Percentiles rank a stretch among this genome's conserved stretches.
These are phyloP conservation scores for Xenosphaeropsis pyriputrescens DNA, from an alignment of 2,329 filamentous ascomycete genomes.

Conservation along the genomic window DNA sequence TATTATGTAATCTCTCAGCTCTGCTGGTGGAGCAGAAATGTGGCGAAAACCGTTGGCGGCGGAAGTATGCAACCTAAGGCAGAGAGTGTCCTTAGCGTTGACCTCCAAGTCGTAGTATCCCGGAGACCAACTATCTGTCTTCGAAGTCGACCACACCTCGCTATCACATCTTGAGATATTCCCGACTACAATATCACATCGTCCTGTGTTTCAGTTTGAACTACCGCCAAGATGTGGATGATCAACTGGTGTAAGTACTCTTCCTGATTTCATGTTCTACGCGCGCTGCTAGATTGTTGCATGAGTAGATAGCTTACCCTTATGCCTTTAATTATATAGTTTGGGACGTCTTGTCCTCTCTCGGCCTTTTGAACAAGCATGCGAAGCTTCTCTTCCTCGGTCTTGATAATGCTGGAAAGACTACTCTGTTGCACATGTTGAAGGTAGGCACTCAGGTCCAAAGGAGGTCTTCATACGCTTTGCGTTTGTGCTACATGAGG, in stretches of 20 bases:
- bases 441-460: slow-evolving; percentile 42
- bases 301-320: slow-evolving; percentile 14
- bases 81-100: not conserved
- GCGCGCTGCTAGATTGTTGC: no score
- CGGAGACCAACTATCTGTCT: not conserved
- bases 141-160: not conserved
- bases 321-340: slow-evolving; percentile 32
- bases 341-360: slow-evolving; percentile 76
- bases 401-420: slow-evolving; percentile 91
- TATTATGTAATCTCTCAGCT: no score
- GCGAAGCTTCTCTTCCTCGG: slow-evolving; percentile 89
- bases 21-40: no score
- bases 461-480: not conserved
- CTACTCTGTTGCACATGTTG: slow-evolving; percentile 85
- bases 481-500: no score
- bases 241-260: slow-evolving; percentile 76
- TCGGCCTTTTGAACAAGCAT: slow-evolving; percentile 89
- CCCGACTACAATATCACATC: not conserved
- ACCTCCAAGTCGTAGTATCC: not conserved
- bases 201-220: not conserved
- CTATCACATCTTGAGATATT: not conserved
- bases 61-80: not conserved
- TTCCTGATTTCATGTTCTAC: no score
- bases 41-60: not conserved
- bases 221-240: slow-evolving; percentile 60